Evolutionary conservation across 2,329 filamentous ascomycete genomes (phyloP).

Genomic region (Paracoccidioides brasiliensis): DNA sequence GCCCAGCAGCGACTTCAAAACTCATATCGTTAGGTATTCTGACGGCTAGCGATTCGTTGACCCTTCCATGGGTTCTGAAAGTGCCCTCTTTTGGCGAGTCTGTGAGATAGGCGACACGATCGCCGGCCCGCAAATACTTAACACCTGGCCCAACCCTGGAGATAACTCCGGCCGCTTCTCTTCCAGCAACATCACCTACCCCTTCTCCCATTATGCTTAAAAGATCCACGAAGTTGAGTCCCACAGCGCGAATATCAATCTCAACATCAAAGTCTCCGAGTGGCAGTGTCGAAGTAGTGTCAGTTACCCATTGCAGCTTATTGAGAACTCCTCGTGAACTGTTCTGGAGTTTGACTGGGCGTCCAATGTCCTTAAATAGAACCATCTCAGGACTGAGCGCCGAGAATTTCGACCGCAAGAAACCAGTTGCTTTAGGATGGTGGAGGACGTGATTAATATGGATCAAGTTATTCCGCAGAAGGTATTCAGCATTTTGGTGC

Average conservation of each 20-base stretch:
- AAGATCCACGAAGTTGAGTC: slow-evolving; percentile 19
- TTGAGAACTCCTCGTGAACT: slow-evolving; percentile 11
- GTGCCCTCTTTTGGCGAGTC: slow-evolving; percentile 6
- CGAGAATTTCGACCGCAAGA: slow-evolving; percentile 9
- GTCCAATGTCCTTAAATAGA: slow-evolving; percentile 3
- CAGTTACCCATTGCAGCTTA: slow-evolving; percentile 13
- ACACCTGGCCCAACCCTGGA: slow-evolving; percentile 12
- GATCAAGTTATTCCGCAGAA: slow-evolving; percentile 11
- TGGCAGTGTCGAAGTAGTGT: slow-evolving; percentile 10
- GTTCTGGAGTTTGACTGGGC: slow-evolving; percentile 13
- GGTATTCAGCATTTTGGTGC: slow-evolving; percentile 14
- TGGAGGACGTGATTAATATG: slow-evolving; percentile 16
- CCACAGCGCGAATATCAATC: slow-evolving; percentile 3
- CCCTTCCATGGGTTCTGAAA: slow-evolving; percentile 11
- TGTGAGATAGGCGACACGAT: slow-evolving; percentile 21
- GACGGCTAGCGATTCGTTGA: slow-evolving; percentile 6
- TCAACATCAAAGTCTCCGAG: slow-evolving; percentile 13
- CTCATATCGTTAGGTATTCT: slow-evolving; percentile 11
- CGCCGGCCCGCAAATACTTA: slow-evolving; percentile 19
- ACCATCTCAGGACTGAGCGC: slow-evolving; percentile 10
- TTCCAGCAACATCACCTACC: slow-evolving; percentile 16
- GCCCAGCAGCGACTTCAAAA: slow-evolving; percentile 12
- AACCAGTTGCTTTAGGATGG: slow-evolving; percentile 12
- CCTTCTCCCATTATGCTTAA: slow-evolving; percentile 21
- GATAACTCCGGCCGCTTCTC: slow-evolving; percentile 25